phyloP scores from a whole-genome alignment of 164 flowering plant genomes.

The Echeveria elegans region DNA sequence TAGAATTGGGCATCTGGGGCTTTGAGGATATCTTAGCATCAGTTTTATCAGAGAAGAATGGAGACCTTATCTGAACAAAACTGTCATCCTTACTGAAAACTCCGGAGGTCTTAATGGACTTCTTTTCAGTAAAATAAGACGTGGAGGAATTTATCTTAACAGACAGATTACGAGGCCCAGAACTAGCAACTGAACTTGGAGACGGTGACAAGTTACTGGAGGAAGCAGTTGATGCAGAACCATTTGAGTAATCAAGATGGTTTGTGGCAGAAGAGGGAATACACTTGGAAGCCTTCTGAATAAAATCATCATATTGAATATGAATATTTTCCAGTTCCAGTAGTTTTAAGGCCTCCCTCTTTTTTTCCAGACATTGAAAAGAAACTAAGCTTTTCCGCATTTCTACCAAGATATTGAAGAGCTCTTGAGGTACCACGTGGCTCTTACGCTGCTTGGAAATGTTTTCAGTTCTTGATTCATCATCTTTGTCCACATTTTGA shows the following conservation, averaged over 20 bases:
- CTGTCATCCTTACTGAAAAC: constrained; percentile 55
- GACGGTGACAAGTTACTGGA: constrained; percentile 3
- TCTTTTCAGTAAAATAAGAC: constrained; percentile 9
- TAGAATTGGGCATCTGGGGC: constrained; percentile 31
- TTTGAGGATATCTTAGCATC: constrained; percentile 14
- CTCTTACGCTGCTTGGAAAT: constrained; percentile 22
- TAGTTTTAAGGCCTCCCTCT: constrained; percentile 32
- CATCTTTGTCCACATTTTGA: constrained; percentile 55
- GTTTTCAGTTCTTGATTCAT: constrained; percentile 38
- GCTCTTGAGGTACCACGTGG: constrained; percentile 29
- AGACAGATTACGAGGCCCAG: constrained; percentile 7
- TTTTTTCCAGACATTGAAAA: constrained; percentile 29
- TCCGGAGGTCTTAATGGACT: constrained; percentile 15
- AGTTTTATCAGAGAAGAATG: constrained; percentile 33
- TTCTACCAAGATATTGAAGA: constrained; percentile 29
- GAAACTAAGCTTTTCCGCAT: constrained; percentile 25
- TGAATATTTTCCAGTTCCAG: constrained; percentile 36
- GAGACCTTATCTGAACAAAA: constrained; percentile 40
- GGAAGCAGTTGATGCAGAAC: constrained; percentile 8
- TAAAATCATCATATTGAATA: constrained; percentile 27
- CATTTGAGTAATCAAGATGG: constrained; percentile 5
- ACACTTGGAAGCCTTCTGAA: constrained; percentile 45
- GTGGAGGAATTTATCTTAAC: neutral
- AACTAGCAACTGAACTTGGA: constrained; percentile 5
- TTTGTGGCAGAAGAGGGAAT: constrained; percentile 13